A percentile compares a stretch with the other conserved stretches of the same genome.
Conservation (phyloP, 83 land plant species). For the Larix sibirica region DNA sequence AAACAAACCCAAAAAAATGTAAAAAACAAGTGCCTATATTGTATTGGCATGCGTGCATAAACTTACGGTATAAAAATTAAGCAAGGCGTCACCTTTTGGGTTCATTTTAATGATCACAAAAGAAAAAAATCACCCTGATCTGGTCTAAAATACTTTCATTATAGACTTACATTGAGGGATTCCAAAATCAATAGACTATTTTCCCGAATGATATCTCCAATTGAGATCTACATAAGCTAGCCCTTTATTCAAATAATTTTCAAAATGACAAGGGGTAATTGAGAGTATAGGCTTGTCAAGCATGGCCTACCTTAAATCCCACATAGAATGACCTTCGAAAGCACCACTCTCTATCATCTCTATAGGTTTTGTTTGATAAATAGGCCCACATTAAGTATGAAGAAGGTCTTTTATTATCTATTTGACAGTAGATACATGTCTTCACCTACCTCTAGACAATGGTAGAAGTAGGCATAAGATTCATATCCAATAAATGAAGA, state of each 20-base stretch:
- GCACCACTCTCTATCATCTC: conserved; percentile 91
- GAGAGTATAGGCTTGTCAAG: conserved; percentile 72
- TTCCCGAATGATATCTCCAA: conserved; percentile 80
- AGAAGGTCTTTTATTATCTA: conserved; percentile 77
- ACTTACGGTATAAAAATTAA: too few relatives aligned
- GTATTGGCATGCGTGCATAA: too few relatives aligned
- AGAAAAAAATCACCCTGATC: conserved; percentile 72
- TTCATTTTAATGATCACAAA: conserved; percentile 49
- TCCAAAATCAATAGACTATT: conserved; percentile 86
- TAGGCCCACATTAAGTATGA: conserved; percentile 71
- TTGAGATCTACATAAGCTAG: conserved; percentile 91
- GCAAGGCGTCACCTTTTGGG: conserved; percentile 22
- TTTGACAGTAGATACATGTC: conserved; percentile 59
- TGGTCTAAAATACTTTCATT: conserved; percentile 69
- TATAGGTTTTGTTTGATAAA: conserved; percentile 83
- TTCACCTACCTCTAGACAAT: conserved; percentile 59
- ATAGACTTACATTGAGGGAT: conserved; percentile 58
- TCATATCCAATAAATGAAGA: too few relatives aligned
- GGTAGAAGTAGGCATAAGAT: too few relatives aligned
- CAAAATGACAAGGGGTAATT: conserved; percentile 83
- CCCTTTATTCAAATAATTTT: conserved; percentile 77
- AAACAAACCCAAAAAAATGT: too few relatives aligned
- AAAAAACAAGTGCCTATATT: too few relatives aligned
- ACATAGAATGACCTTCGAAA: conserved; percentile 92
- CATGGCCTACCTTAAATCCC: conserved; percentile 91